Conservation (phyloP, 2,329 filamentous ascomycete genomes). For the Thielaviopsis euricoi region DNA sequence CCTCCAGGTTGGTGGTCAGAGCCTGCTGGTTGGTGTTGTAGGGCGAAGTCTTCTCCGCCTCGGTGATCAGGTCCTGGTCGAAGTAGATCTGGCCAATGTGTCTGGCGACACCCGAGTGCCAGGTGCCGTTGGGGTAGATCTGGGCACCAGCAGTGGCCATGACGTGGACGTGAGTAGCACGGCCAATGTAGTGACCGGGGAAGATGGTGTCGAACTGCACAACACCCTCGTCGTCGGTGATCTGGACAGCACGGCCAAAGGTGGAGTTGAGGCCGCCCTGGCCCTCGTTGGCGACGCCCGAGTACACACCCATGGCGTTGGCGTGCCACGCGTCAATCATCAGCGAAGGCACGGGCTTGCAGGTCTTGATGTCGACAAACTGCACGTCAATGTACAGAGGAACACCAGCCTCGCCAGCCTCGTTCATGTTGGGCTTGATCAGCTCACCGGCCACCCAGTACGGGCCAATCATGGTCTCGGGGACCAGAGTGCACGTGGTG, state of each 20-base stretch:
- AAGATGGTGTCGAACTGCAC: constrained; percentile 27
- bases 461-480: neutral
- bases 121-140: neutral
- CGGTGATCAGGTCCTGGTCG: constrained; percentile 33
- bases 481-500: neutral
- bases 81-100: constrained; percentile 41
- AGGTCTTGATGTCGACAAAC: constrained; percentile 13
- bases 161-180: constrained; percentile 30
- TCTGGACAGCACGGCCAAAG: constrained; percentile 21
- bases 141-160: constrained; percentile 23
- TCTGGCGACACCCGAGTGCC: neutral
- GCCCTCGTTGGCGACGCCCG: constrained; percentile 19
- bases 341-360: constrained; percentile 12
- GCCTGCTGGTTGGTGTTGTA: constrained; percentile 26
- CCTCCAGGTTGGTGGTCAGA: constrained; percentile 31
- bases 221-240: constrained; percentile 25
- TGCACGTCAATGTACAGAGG: constrained; percentile 28
- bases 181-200: constrained; percentile 27
- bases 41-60: constrained; percentile 29
- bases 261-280: constrained; percentile 16
- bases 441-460: neutral
- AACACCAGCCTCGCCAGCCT: constrained; percentile 20
- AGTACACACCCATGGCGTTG: constrained; percentile 30
- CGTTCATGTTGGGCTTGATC: constrained; percentile 13
- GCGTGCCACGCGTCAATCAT: constrained; percentile 14